Conservation (phyloP, 2,329 filamentous ascomycete genomes). For the Penicillium griseofulvum region DNA sequence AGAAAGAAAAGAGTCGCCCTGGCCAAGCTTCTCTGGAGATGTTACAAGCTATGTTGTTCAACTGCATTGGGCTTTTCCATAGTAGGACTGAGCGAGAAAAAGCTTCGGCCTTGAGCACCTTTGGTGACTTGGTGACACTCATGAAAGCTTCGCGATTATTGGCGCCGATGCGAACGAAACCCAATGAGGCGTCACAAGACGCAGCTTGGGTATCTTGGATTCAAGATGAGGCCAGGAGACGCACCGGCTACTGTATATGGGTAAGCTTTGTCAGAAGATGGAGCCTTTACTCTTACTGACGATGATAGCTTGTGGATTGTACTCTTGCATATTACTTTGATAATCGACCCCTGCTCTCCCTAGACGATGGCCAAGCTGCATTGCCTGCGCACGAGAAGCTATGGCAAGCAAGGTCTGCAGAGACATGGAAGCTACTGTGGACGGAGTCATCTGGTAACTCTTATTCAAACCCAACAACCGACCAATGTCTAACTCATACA, state of each 20-base stretch:
- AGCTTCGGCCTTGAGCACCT: constrained; percentile 23
- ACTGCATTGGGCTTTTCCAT: constrained; percentile 34
- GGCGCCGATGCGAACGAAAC: constrained; percentile 8
- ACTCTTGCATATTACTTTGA: constrained; percentile 42
- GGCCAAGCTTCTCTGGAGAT: constrained; percentile 25
- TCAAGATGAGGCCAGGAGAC: constrained; percentile 36
- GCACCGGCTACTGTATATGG: constrained; percentile 46
- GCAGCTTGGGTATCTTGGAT: constrained; percentile 39
- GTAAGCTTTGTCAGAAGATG: constrained; percentile 26
- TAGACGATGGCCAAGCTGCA: constrained; percentile 42
- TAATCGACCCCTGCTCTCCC: constrained; percentile 33
- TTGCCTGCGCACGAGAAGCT: constrained; percentile 43
- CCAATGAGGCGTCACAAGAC: constrained; percentile 11
- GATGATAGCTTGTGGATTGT: constrained; percentile 41
- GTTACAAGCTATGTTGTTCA: constrained; percentile 32
- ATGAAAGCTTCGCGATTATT: constrained; percentile 22
- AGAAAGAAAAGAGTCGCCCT: constrained; percentile 29
- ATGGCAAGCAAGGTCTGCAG: constrained; percentile 40
- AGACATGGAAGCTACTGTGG: constrained; percentile 32
- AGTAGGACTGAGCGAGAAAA: constrained; percentile 25
- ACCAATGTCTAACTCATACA: constrained; percentile 1
- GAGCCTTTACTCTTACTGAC: background rate
- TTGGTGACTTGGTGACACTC: constrained; percentile 31
- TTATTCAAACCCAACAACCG: background rate
- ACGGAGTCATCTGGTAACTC: constrained; percentile 23